Evolutionary conservation across 106 monocot species (phyloP).

Genomic region (Phalaenopsis aphrodite): DNA sequence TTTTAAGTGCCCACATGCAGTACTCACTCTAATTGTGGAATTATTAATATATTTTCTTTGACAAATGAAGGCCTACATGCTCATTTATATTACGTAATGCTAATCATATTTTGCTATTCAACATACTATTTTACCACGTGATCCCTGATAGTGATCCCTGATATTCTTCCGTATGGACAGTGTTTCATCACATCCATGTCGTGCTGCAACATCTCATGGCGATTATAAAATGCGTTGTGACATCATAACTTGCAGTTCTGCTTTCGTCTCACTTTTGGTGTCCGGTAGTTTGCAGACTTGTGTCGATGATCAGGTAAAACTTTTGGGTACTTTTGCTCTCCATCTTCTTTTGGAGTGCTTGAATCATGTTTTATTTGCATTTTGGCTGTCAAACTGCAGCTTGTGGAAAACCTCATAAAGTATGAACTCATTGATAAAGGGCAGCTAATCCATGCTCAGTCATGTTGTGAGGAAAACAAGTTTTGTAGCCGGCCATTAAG

Average conservation of each 20-base stretch:
- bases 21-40: background rate
- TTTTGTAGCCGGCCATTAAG: conserved; percentile 28
- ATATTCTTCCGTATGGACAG: conserved; percentile 18
- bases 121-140: background rate
- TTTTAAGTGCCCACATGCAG: background rate
- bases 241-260: conserved; percentile 51
- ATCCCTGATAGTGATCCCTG: background rate
- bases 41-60: background rate
- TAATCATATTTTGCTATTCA: background rate
- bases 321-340: background rate
- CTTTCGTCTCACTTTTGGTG: conserved; percentile 63
- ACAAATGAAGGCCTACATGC: background rate
- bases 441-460: conserved; percentile 31
- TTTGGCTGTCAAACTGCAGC: conserved; percentile 25
- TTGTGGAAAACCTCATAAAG: conserved; percentile 61
- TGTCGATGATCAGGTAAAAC: conserved; percentile 58
- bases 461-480: conserved; percentile 24
- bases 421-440: conserved; percentile 57
- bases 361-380: background rate
- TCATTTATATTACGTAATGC: background rate
- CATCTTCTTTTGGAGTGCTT: background rate
- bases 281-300: conserved; percentile 66
- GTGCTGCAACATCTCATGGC: conserved; percentile 50
- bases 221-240: conserved; percentile 75
- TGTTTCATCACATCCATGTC: conserved; percentile 57